A percentile compares a stretch with the other conserved stretches of the same genome.
These are phyloP conservation scores for Gossypioides kirkii DNA, from an alignment of 345 rosid species.

Conservation along the genomic window DNA sequence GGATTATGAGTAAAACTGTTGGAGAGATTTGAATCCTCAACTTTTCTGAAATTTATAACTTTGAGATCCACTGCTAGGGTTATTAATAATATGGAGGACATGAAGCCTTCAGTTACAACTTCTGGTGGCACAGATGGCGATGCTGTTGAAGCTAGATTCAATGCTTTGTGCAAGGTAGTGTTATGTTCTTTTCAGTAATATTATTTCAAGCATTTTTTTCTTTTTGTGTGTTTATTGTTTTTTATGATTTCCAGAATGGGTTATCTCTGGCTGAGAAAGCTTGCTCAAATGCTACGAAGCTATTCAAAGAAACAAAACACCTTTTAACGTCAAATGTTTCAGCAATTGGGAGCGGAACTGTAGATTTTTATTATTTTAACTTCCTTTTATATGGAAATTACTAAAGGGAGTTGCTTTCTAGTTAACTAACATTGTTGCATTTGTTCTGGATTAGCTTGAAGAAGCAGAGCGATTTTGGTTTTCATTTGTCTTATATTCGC, in stretches of 20 bases:
- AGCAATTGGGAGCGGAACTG: constrained; percentile 61
- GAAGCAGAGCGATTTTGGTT: constrained; percentile 87
- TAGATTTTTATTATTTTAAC: constrained; percentile 10
- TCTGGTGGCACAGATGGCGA: constrained; percentile 20
- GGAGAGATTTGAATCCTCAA: background rate
- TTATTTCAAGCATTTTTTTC: background rate
- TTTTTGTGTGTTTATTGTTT: background rate
- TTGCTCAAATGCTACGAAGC: constrained; percentile 38
- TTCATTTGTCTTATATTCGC: constrained; percentile 65
- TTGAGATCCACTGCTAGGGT: background rate
- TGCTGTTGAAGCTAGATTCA: constrained; percentile 35
- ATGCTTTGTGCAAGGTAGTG: constrained; percentile 44
- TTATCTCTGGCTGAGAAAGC: constrained; percentile 49
- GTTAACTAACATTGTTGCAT: background rate
- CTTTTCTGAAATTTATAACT: background rate
- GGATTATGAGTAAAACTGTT: too few species aligned
- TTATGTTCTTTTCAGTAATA: background rate
- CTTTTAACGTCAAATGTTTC: constrained; percentile 45
- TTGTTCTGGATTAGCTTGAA: constrained; percentile 46
- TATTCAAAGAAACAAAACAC: constrained; percentile 67
- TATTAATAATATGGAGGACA: constrained; percentile 24
- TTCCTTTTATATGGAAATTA: background rate
- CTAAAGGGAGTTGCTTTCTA: background rate
- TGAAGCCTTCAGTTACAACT: constrained; percentile 18
- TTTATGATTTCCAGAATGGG: constrained; percentile 40